Evolutionary conservation across 2,329 filamentous ascomycete genomes (phyloP), one percentile per base, ranked within the genome.

Genomic region (Xylariaceae sp.): DNA sequence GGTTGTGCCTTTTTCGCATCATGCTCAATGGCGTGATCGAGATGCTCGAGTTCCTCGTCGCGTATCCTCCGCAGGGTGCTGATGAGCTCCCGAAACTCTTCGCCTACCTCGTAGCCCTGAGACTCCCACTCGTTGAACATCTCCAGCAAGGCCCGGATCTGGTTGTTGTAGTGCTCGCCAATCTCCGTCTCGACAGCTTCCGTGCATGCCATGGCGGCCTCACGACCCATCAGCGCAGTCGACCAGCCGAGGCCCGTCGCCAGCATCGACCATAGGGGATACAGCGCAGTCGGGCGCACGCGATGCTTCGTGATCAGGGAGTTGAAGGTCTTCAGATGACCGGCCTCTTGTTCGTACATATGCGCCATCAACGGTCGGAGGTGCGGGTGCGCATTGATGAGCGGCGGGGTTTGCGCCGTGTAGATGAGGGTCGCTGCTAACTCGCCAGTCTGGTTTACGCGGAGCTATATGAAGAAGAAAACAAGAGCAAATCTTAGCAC

Each of bases 111-210:
- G 72, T 95, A 91, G 0, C 92, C 92, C 53, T 87, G 81, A 7
- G 78, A 80, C 75, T 93, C 84, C 79, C 92, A 90, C 65, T 87
- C 82, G 6, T 83, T 79, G 59, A 90, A 83, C 88, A 96, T 97
- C 63, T 88, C 87, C 45, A 97, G 74, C 67, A 99, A 76, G 56
- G 84, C 82, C 30, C 90, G 80, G 48, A 99, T 91, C 77, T 99
- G 94, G 64, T 86, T 86, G 72, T 97, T 97, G 74, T 99, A 99
- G 76, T 99, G 94, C 34, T 86, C 86, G 2, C 94, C 94, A 64
- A 99, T 99, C 78, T 97, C 94, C 5, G 93, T 99, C 80, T 99
- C 94, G 1, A 99, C 93, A 1, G 94, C 94, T 76, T 99, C 94
- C 0, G 94, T 97, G 73, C 94, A 99, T 10, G 94, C 94, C 94